These are phyloP conservation scores for Neurospora sp. DNA, from an alignment of 2,329 filamentous ascomycete species.

Conservation along the genomic window DNA sequence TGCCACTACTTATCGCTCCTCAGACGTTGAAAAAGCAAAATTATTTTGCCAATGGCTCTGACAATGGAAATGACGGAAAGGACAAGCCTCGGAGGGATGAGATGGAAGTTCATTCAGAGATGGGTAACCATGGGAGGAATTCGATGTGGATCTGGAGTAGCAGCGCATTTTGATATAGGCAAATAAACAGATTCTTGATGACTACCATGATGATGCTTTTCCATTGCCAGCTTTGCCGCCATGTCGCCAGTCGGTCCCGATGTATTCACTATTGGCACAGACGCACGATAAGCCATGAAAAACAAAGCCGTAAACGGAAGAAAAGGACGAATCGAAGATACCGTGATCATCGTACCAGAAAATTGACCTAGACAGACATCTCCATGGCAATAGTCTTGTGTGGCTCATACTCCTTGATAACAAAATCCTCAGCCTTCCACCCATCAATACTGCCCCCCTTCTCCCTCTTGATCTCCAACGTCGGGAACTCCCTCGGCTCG, in stretches of 20 bases:
- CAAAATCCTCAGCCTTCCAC: constrained; percentile 82
- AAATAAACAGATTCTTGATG: neutral
- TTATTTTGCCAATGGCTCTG: neutral
- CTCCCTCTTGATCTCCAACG: constrained; percentile 60
- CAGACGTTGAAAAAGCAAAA: neutral
- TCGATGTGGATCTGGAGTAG: neutral
- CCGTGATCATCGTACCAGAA: too few species aligned
- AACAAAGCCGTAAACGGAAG: neutral
- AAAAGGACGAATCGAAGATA: neutral
- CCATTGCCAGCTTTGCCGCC: neutral
- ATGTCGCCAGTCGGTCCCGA: neutral
- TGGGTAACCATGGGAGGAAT: neutral
- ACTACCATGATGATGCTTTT: neutral
- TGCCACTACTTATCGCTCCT: neutral
- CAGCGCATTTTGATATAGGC: neutral
- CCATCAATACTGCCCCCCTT: constrained; percentile 73
- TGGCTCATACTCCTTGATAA: constrained; percentile 78
- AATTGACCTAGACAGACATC: constrained; percentile 63
- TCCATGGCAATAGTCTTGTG: constrained; percentile 95
- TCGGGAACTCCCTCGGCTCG: constrained; percentile 73
- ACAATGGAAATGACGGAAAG: neutral
- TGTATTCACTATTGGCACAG: neutral
- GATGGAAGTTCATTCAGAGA: neutral
- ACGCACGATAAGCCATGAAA: neutral
- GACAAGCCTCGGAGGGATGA: neutral